Evolutionary conservation across 352 stramenopile genomes (phyloP), one percentile per base, ranked within the genome.

Genomic region (Thalassiosira mediterranea): DNA sequence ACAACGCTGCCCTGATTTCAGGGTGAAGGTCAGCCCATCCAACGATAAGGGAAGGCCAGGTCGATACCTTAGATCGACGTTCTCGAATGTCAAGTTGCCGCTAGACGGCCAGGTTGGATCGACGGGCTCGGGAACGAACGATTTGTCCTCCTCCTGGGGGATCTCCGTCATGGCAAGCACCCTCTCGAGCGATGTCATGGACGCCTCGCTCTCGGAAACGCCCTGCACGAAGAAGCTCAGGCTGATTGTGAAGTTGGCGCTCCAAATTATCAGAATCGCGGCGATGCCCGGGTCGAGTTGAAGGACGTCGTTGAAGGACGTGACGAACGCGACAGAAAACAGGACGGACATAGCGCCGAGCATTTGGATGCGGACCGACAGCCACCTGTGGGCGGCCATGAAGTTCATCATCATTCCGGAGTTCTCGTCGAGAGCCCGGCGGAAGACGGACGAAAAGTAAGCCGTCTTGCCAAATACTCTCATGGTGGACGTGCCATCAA

Each of bases 251-350:
- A 98, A 91, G 37, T 93, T 90, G 11, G 96, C 75, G 26, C 85
- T 88, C 90, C 97, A 98, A 59, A 95, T 94, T 44, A 98, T 90
- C 1, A 96, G 85, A 23, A 98, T 81, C 1, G 89, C 95, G 19
- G 95, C 82, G n/a, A 98, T 44, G 0, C 94, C 92, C 11, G 92
- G 79, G 17, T 91, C 79, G 3, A 97, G 48, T 11, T 68, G 40
- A 5, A 89, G 68, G n/a, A 58, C n/a, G 28, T 86, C 70, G 64
- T 90, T 91, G 62, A 91, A 79, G 13, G 38, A 73, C 19, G 83
- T 64, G 0, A 91, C 67, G 17, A 90, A 75, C n/a, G 80, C 25
- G 15, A 73, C 67, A 21, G 88, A 61, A 13, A 83, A 67, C 8
- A 92, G 66, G 4, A 89, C 75, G 19, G 86, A 44, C 1, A 78